Evolutionary conservation across 352 stramenopile genomes (phyloP).

Genomic region (Pythium utonaiense): DNA sequence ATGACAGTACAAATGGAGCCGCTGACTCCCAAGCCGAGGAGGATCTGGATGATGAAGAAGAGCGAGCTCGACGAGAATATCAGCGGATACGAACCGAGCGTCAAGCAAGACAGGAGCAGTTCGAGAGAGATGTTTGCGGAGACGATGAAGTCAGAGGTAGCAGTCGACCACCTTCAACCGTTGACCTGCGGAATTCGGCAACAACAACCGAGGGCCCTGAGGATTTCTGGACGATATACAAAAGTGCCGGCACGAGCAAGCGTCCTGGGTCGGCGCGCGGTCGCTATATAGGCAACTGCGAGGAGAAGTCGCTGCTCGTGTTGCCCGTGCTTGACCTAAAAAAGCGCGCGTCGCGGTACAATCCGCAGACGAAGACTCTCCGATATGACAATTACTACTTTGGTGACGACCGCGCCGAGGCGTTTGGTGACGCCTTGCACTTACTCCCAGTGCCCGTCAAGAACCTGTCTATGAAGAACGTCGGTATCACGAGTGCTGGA

Average conservation of each 20-base stretch:
- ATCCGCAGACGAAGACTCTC: conserved; percentile 35
- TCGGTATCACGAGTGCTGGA: conserved; percentile 50
- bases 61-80: neutral
- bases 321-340: conserved; percentile 64
- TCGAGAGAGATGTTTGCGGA: conserved; percentile 43
- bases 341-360: conserved; percentile 34
- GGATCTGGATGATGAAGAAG: conserved; percentile 11
- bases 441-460: conserved; percentile 53
- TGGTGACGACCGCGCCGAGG: conserved; percentile 58
- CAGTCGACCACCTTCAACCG: neutral
- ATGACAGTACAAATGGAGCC: neutral
- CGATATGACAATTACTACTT: conserved; percentile 78
- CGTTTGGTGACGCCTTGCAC: conserved; percentile 54
- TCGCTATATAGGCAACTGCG: conserved; percentile 57
- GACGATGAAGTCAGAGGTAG: conserved; percentile 13
- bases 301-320: conserved; percentile 56
- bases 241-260: conserved; percentile 33
- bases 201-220: neutral
- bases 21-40: neutral
- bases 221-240: conserved; percentile 64
- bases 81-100: neutral
- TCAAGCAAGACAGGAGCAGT: conserved; percentile 22
- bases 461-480: conserved; percentile 67
- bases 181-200: neutral
- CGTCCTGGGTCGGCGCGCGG: conserved; percentile 48